Evolutionary conservation across 2,329 filamentous ascomycete species (phyloP).

Genomic region (Colletotrichum cordylinicola): DNA sequence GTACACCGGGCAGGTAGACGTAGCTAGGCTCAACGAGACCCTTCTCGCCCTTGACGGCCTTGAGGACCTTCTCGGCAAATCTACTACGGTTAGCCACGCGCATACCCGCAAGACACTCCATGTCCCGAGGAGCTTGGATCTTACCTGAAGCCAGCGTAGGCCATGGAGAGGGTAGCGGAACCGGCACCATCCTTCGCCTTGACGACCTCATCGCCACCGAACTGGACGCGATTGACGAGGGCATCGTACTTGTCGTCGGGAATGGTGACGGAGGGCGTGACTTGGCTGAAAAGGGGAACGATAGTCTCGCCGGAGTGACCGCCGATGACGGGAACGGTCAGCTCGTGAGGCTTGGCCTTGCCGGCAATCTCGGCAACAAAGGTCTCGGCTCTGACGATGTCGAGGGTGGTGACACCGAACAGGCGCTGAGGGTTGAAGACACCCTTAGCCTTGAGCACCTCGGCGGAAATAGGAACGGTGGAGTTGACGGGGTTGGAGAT

Average conservation of each 20-base stretch:
- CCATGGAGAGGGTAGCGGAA: slow-evolving; percentile 93
- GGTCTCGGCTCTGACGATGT: slow-evolving; percentile 97
- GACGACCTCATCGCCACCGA: slow-evolving; percentile 96
- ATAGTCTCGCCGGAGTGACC: slow-evolving; percentile 99
- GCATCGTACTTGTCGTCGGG: slow-evolving; percentile 89
- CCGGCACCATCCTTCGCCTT: slow-evolving; percentile 92
- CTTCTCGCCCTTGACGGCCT: slow-evolving; percentile 86
- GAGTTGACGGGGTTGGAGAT: slow-evolving; percentile 99
- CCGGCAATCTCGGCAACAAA: slow-evolving; percentile 89
- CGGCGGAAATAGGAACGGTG: slow-evolving; percentile 95
- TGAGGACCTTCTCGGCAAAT: slow-evolving; percentile 94
- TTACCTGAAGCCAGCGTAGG: slow-evolving; percentile 91
- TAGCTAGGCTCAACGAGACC: slow-evolving; percentile 94
- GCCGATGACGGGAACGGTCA: slow-evolving; percentile 90
- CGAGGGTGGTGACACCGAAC: slow-evolving; percentile 98
- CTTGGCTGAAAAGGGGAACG: slow-evolving; percentile 94
- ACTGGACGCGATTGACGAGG: slow-evolving; percentile 94
- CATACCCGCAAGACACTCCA: slow-evolving; percentile 18
- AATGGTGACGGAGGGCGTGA: slow-evolving; percentile 79
- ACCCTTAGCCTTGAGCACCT: slow-evolving; percentile 91
- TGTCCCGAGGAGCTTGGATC: slow-evolving; percentile 26
- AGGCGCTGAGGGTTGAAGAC: slow-evolving; percentile 96
- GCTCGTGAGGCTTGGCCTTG: slow-evolving; percentile 80
- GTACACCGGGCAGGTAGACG: slow-evolving; percentile 90
- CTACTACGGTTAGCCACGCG: slow-evolving; percentile 47